Conservation (phyloP, 2,329 filamentous ascomycete species). For the Paradendryphiella salina region DNA sequence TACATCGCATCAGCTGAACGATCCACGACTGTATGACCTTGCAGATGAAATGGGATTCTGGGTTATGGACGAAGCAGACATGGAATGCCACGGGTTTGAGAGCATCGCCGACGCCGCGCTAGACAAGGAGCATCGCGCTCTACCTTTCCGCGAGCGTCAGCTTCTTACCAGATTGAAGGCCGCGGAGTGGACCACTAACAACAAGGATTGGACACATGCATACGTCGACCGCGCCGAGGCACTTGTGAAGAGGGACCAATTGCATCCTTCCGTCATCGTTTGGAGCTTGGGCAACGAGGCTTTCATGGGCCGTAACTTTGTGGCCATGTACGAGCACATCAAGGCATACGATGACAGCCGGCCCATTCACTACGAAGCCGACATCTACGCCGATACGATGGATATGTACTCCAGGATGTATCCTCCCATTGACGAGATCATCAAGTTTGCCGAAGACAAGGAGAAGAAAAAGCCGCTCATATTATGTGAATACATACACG, state of each 20-base stretch:
- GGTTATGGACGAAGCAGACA: constrained; percentile 62
- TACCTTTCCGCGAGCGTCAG: constrained; percentile 65
- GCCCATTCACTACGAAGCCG: constrained; percentile 69
- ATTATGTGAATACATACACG: constrained; percentile 59
- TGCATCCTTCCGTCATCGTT: constrained; percentile 70
- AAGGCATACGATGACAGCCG: constrained; percentile 62
- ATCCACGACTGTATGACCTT: constrained; percentile 62
- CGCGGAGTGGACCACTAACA: constrained; percentile 64
- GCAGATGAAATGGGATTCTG: constrained; percentile 69
- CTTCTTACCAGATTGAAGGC: constrained; percentile 59
- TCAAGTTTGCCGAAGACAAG: constrained; percentile 51
- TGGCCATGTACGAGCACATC: constrained; percentile 67
- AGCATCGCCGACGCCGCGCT: constrained; percentile 41
- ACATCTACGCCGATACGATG: constrained; percentile 60
- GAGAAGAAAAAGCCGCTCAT: constrained; percentile 59
- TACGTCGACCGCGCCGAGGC: constrained; percentile 70
- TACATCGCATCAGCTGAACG: constrained; percentile 69
- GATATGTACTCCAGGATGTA: constrained; percentile 74
- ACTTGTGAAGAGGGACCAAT: constrained; percentile 69
- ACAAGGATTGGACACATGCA: constrained; percentile 62
- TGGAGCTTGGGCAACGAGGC: constrained; percentile 76
- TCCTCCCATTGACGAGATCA: constrained; percentile 57
- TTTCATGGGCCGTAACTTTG: constrained; percentile 70
- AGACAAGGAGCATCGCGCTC: constrained; percentile 36
- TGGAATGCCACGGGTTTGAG: constrained; percentile 54